Evolutionary conservation across 768 basidiomycete genomes (phyloP).

Genomic region (Pleurotus eryngii): DNA sequence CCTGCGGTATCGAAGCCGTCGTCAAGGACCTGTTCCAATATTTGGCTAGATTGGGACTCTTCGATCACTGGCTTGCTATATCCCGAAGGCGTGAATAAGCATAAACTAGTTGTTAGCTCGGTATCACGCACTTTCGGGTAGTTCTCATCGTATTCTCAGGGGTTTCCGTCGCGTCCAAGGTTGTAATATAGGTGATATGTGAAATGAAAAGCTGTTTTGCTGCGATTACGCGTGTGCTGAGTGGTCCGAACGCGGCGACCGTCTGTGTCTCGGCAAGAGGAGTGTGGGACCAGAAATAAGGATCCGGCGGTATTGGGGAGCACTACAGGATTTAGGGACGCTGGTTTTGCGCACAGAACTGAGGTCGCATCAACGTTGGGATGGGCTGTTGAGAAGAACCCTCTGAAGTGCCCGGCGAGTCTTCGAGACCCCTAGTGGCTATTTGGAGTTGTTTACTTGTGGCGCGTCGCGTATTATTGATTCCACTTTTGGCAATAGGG

Average conservation of each 20-base stretch:
- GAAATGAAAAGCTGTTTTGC: too few species aligned
- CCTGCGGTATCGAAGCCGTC: slow-evolving; percentile 16
- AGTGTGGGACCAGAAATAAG: too few species aligned
- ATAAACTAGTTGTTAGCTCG: background rate
- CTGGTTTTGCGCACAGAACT: too few species aligned
- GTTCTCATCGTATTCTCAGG: background rate
- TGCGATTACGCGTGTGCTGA: too few species aligned
- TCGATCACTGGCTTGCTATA: slow-evolving; percentile 32
- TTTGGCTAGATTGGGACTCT: slow-evolving; percentile 54
- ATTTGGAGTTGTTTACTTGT: background rate
- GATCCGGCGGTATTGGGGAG: too few species aligned
- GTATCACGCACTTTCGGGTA: background rate
- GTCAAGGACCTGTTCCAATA: slow-evolving; percentile 45
- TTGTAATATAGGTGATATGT: too few species aligned
- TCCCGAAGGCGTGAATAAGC: background rate
- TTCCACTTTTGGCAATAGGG: background rate
- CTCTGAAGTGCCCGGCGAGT: too few species aligned
- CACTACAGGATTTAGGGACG: too few species aligned
- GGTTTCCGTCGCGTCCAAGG: background rate
- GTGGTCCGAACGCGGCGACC: too few species aligned
- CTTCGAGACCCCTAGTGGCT: background rate
- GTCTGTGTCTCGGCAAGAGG: too few species aligned
- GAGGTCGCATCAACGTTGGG: too few species aligned
- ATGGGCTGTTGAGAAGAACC: too few species aligned
- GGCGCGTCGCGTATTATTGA: slow-evolving; percentile 2